Evolutionary conservation across 2,329 filamentous ascomycete genomes (phyloP).

Genomic region (Stagonosporopsis chrysanthemi): DNA sequence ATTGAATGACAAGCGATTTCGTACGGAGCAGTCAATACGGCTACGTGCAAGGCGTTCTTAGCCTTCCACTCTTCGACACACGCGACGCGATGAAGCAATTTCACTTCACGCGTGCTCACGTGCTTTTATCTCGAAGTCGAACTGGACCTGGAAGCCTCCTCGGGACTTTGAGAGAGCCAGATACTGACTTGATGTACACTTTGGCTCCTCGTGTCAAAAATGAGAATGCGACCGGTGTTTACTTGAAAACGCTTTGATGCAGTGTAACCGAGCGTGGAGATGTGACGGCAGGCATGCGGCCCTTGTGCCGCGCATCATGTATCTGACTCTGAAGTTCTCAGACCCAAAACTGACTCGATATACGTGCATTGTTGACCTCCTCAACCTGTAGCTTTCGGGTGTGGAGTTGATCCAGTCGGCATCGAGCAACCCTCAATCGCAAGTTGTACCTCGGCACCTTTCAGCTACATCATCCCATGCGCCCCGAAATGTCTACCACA

Average conservation of each 20-base stretch:
- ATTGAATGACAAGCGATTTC: not conserved
- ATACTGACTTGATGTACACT: not conserved
- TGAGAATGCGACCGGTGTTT: not conserved
- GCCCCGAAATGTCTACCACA: conserved; percentile 24
- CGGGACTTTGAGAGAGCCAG: not conserved
- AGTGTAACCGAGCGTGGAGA: too few relatives aligned
- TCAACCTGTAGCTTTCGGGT: not conserved
- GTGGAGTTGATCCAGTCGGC: conserved; percentile 13
- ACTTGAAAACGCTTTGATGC: too few relatives aligned
- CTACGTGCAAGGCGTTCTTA: conserved; percentile 13
- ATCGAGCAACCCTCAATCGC: not conserved
- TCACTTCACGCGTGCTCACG: conserved; percentile 15
- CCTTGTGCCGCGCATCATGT: not conserved
- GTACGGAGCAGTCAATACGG: conserved; percentile 1
- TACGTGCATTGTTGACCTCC: not conserved
- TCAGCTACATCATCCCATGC: conserved; percentile 12
- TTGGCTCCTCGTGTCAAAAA: not conserved
- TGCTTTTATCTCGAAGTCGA: not conserved
- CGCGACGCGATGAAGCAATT: conserved; percentile 11
- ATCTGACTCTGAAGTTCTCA: not conserved
- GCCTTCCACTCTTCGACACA: conserved; percentile 10
- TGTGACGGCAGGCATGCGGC: not conserved
- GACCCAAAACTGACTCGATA: too few relatives aligned
- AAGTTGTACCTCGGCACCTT: conserved; percentile 18
- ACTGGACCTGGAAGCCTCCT: not conserved